Percentiles rank a stretch among this genome's conserved stretches.
Evolutionary conservation across 805 yeast genomes (phyloP).

Genomic region (Starmerella bombi): DNA sequence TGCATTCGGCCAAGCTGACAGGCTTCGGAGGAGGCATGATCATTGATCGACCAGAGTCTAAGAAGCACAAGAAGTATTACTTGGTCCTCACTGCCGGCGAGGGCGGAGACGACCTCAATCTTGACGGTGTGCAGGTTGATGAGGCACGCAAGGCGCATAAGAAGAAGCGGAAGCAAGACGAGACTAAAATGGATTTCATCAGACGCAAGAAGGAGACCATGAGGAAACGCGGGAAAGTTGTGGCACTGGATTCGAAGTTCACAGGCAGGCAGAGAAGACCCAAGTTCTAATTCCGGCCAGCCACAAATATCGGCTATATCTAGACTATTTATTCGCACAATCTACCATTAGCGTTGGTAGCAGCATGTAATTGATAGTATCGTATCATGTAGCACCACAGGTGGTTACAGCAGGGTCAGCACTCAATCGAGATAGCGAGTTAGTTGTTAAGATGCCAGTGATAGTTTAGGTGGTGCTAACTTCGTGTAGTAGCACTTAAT

Average conservation of each 20-base stretch:
- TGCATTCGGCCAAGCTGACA: conserved; percentile 76
- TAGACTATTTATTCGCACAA: background rate
- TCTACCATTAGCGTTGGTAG: too few relatives aligned
- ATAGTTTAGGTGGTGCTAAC: too few relatives aligned
- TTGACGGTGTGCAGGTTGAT: conserved; percentile 72
- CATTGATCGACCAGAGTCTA: conserved; percentile 84
- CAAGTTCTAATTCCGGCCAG: conserved; percentile 34
- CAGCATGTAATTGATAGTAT: background rate
- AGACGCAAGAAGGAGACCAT: conserved; percentile 83
- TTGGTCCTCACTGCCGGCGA: conserved; percentile 79
- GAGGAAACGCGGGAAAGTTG: conserved; percentile 78
- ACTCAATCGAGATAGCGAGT: too few relatives aligned
- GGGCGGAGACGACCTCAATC: conserved; percentile 59
- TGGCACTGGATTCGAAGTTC: conserved; percentile 80
- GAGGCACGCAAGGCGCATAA: conserved; percentile 19
- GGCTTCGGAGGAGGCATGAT: conserved; percentile 96
- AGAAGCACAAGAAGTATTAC: conserved; percentile 81
- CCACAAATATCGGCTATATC: background rate
- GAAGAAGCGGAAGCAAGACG: conserved; percentile 43
- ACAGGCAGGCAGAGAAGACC: conserved; percentile 75
- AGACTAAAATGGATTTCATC: conserved; percentile 68
- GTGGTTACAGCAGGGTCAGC: too few relatives aligned
- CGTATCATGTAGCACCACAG: too few relatives aligned
- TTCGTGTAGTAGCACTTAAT: too few relatives aligned
- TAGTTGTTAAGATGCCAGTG: too few relatives aligned